phyloP scores from a whole-genome alignment of 306 rosid genomes.

The Vicia villosa region DNA sequence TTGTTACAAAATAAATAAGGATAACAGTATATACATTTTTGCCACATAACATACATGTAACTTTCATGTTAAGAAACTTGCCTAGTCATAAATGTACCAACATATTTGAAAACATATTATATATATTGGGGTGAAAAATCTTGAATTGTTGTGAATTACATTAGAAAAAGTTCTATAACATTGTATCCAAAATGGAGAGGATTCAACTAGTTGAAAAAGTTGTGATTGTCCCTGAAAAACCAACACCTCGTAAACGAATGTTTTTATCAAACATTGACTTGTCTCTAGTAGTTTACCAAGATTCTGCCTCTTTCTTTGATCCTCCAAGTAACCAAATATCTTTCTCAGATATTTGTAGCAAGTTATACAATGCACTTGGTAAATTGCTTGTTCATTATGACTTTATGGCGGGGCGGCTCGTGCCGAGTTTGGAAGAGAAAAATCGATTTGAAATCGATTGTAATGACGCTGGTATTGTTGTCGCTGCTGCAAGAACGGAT shows the following conservation, averaged over 20 bases:
- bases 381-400: slow-evolving; percentile 49
- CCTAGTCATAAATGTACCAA: slow-evolving; percentile 8
- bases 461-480: slow-evolving; percentile 53
- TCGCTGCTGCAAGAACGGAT: slow-evolving; percentile 44
- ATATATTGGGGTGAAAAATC: not conserved
- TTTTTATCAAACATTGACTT: slow-evolving; percentile 63
- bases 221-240: slow-evolving; percentile 41
- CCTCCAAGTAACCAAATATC: slow-evolving; percentile 43
- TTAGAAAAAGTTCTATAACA: not conserved
- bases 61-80: slow-evolving; percentile 18
- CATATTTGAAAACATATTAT: slow-evolving; percentile 1
- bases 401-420: slow-evolving; percentile 53
- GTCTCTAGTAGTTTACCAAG: slow-evolving; percentile 56
- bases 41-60: slow-evolving; percentile 9
- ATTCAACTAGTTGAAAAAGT: slow-evolving; percentile 52
- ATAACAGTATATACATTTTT: too few species aligned
- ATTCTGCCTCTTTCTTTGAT: slow-evolving; percentile 57
- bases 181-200: slow-evolving; percentile 32
- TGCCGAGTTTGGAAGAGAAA: slow-evolving; percentile 38
- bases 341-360: slow-evolving; percentile 42
- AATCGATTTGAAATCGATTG: slow-evolving; percentile 54
- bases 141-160: not conserved
- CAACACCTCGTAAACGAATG: slow-evolving; percentile 37
- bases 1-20: too few species aligned
- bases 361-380: slow-evolving; percentile 37